Conservation (phyloP, 805 yeast genomes). For the Starmera amethionina region DNA sequence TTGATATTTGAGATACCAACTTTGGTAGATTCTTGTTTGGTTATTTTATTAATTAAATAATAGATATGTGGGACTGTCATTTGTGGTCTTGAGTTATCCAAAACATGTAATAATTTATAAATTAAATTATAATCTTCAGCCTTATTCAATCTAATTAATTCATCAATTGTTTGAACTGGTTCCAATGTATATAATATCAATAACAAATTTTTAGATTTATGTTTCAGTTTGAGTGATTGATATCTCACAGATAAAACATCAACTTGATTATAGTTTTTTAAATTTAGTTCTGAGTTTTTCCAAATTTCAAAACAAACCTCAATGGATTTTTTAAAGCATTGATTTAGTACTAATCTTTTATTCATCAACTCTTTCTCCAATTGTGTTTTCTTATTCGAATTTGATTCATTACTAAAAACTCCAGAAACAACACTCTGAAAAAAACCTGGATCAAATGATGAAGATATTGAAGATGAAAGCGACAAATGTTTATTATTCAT, state of each 20-base stretch:
- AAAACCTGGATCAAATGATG: constrained; percentile 38
- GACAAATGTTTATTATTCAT: constrained; percentile 14
- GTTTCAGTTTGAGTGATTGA: constrained; percentile 53
- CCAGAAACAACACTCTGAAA: constrained; percentile 60
- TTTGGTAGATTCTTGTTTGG: constrained; percentile 22
- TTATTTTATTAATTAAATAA: constrained; percentile 40
- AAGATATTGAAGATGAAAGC: no score
- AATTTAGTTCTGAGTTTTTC: constrained; percentile 49
- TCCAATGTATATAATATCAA: constrained; percentile 59
- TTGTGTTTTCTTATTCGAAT: background rate
- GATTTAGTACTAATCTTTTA: constrained; percentile 13
- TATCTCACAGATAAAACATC: constrained; percentile 29
- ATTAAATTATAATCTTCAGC: constrained; percentile 23
- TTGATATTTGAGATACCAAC: constrained; percentile 6
- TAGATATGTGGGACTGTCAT: constrained; percentile 61
- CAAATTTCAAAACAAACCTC: constrained; percentile 52
- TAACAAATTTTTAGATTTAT: constrained; percentile 54
- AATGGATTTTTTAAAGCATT: constrained; percentile 54
- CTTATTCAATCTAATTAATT: constrained; percentile 34
- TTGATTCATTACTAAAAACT: constrained; percentile 62
- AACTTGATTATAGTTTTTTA: constrained; percentile 8
- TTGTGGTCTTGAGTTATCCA: constrained; percentile 80
- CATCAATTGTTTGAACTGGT: constrained; percentile 63
- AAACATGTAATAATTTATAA: constrained; percentile 58
- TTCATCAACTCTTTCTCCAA: constrained; percentile 1